Conservation (phyloP, 331 rosid genomes). For the Ulmus americana region DNA sequence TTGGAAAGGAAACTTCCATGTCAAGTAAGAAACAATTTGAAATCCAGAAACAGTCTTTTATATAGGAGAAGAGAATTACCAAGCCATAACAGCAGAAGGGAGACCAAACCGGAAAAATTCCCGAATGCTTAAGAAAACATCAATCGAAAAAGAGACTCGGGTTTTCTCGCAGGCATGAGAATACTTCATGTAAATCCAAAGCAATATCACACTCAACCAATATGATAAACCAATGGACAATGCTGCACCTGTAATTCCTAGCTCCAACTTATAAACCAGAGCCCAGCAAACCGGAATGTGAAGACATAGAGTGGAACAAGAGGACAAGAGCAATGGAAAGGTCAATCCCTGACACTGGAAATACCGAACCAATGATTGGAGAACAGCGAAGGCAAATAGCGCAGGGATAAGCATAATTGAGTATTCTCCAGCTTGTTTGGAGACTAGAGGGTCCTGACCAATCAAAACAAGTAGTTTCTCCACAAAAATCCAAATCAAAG, state of each 20-base stretch:
- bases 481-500: slow-evolving; percentile 32
- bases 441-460: slow-evolving; percentile 37
- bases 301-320: slow-evolving; percentile 18
- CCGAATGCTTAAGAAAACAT: slow-evolving; percentile 37
- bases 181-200: slow-evolving; percentile 13
- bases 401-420: slow-evolving; percentile 32
- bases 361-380: slow-evolving; percentile 30
- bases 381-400: slow-evolving; percentile 29
- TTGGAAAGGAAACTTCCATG: slow-evolving; percentile 4
- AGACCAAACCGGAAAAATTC: slow-evolving; percentile 45
- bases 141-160: slow-evolving; percentile 32
- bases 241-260: slow-evolving; percentile 41
- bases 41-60: too few species aligned
- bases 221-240: slow-evolving; percentile 31
- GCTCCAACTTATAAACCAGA: slow-evolving; percentile 19
- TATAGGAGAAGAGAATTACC: slow-evolving; percentile 30
- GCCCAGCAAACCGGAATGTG: slow-evolving; percentile 42
- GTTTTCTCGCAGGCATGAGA: slow-evolving; percentile 29
- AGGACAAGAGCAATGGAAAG: slow-evolving; percentile 24
- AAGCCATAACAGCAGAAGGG: slow-evolving; percentile 64
- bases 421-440: slow-evolving; percentile 32
- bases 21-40: background rate
- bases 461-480: slow-evolving; percentile 31
- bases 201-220: slow-evolving; percentile 27
- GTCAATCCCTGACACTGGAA: slow-evolving; percentile 35